Base-by-base conservation (phyloP, 768 basidiomycete species). In the Erythrobasidium yunnanense region DNA sequence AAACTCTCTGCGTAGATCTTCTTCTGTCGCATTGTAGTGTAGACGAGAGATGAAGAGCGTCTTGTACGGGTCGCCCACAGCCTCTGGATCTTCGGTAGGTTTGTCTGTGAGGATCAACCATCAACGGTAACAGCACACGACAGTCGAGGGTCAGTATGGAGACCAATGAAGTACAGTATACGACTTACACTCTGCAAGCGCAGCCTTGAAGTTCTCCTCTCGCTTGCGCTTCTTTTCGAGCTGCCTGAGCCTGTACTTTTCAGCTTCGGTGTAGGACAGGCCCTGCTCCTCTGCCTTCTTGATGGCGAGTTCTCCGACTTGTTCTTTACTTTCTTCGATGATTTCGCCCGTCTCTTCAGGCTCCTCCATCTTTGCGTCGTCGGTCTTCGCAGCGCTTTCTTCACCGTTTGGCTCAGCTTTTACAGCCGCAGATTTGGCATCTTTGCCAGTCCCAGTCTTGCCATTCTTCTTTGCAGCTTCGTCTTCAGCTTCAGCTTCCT, bases 21-120 rank as follows among this genome's bases (percentile, higher is more conserved):
- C 85, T 71, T 97, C 93, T 2, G 88, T 90, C 1, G 90, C 89
- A 68, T 79, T 84, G 79, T 92, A 93, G 71, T 91, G 88, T 75
- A 99, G 78, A 71, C 91, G 85, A 33, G 92, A 87, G 69, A 97
- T 90, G 77, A 99, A 99, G 23, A 99, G 80, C 0, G 95, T 97
- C 76, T 97, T 97, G 79, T 96, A 99, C 2, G 95, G 95, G 74
- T 99, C 95, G 1, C 95, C 95, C 45, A 86, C 81, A 32, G 90
- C 92, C 74, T 93, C 85, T 13, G 85, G 63, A 73, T 99, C 92
- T 58, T 93, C 92, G 20, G 86, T 81, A 7, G 95, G 95, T 75
- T 91, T 90, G 78, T 92, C 93, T 96, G 72, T 55, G 50, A 52
- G 22, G 50, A 11, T 20, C 20, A 52, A 8, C 20, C 29, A 11